Base-by-base conservation (phyloP, 805 yeast species). In the Schwanniomyces vanrijiae region DNA sequence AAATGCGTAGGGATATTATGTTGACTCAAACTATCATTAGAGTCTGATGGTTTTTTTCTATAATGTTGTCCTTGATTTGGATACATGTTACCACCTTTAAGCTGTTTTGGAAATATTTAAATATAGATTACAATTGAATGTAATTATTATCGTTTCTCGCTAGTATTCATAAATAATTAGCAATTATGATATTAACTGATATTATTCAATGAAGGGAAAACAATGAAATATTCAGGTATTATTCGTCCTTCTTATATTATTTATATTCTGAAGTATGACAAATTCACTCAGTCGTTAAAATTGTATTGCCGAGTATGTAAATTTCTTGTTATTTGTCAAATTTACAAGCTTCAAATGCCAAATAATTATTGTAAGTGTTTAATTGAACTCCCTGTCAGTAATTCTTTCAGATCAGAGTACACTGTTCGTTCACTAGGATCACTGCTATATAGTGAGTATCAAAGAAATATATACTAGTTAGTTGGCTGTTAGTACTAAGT, bases 1-100 rank as follows among this genome's bases (percentile, higher is more conserved):
- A 62, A 52, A 49, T 60, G 64, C 5, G 59, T 53, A 7, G 67
- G 66, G 14, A 61, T 47, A 37, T 50, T 58, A 31, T 31, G 35
- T 13, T 31, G 35, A 16, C 20, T 11, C 35, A 31, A 31, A 31
- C 35, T 16, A 31, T 31, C 35, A 14, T 19, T 16, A 14, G 35
- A 31, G 35, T 14, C 10, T 7, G 35, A 14, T 14, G 19, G 20
- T 18, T 13, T 31, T 31, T 31, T 31, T 31, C 35, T 31, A 31
- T 31, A 31, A 31, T 31, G 18, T 20, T 31, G 35, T 14, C 20
- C 20, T 14, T 31, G 35, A 7, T 31, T 31, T 31, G 35, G 20
- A 31, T 31, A 31, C 35, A 31, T 31, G 16, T 31, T 31, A 14
- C 20, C 35, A 7, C 35, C 34, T 31, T 31, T 31, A 31, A 26